Conservation (phyloP, 2,329 filamentous ascomycete genomes). For the Trichoderma afroharzianum region DNA sequence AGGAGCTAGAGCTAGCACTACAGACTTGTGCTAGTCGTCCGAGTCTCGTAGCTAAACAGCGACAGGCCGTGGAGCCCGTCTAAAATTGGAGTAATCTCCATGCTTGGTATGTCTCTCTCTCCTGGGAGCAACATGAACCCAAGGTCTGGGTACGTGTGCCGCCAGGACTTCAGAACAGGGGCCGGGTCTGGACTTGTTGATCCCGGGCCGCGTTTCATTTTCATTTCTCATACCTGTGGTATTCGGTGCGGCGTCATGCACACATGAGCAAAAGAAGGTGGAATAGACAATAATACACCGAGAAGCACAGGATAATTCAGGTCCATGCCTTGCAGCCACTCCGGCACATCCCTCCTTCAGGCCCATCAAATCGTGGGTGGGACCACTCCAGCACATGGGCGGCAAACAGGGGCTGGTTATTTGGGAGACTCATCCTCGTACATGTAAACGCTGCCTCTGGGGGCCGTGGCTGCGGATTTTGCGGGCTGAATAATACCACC, state of each 20-base stretch:
- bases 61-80: conserved; percentile 9
- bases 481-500: conserved; percentile 6
- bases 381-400: conserved; percentile 8
- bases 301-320: neutral
- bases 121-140: neutral
- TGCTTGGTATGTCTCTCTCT: neutral
- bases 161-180: neutral
- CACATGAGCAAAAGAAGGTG: neutral
- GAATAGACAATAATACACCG: neutral
- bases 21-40: neutral
- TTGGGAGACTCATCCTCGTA: neutral
- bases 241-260: neutral
- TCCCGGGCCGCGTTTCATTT: conserved; percentile 11
- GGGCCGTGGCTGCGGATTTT: neutral
- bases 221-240: neutral
- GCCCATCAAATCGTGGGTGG: neutral
- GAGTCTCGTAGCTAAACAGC: neutral
- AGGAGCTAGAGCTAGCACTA: neutral
- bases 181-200: neutral
- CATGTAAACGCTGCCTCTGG: neutral
- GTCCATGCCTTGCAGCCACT: neutral
- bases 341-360: conserved; percentile 1
- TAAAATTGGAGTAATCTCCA: conserved; percentile 18
- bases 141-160: neutral
- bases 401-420: conserved; percentile 7